A percentile compares a stretch with the other conserved stretches of the same genome.
Conservation (phyloP, 2,329 filamentous ascomycete genomes). For the Rachicladosporium sp. region DNA sequence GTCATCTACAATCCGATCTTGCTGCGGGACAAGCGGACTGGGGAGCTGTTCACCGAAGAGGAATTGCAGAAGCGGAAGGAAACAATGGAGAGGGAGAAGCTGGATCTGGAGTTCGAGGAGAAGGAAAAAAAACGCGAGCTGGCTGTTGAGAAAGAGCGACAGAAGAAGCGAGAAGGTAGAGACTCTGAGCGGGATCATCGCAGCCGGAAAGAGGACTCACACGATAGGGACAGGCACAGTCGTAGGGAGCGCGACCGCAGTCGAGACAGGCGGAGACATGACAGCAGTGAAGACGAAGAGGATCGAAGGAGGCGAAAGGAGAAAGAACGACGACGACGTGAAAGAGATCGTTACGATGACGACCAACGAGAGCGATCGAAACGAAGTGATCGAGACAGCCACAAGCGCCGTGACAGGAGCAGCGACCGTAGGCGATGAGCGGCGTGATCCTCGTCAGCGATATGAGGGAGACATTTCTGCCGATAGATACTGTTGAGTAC, state of each 20-base stretch:
- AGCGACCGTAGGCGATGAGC: constrained; percentile 7
- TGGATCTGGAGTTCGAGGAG: constrained; percentile 28
- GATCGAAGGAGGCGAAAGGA: constrained; percentile 13
- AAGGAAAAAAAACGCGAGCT: constrained; percentile 27
- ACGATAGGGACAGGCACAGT: constrained; percentile 1
- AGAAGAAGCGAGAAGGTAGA: constrained; percentile 11
- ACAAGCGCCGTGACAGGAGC: constrained; percentile 10
- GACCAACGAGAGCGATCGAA: constrained; percentile 9
- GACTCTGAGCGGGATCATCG: constrained; percentile 6
- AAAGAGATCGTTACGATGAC: constrained; percentile 10
- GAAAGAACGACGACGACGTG: constrained; percentile 12
- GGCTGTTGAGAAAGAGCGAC: constrained; percentile 19
- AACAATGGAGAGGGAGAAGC: constrained; percentile 37
- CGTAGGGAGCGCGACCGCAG: constrained; percentile 9
- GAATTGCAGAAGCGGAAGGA: constrained; percentile 37
- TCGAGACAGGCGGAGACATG: constrained; percentile 9
- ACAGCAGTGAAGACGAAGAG: constrained; percentile 17
- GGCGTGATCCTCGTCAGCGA: too few relatives aligned
- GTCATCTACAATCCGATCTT: constrained; percentile 50
- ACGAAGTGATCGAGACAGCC: constrained; percentile 12
- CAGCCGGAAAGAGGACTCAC: constrained; percentile 3
- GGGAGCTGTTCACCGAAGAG: constrained; percentile 50
- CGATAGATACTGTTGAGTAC: too few relatives aligned
- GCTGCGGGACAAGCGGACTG: constrained; percentile 49
- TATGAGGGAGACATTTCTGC: too few relatives aligned